These are phyloP conservation scores for Thermochaetoides thermophila DNA, from an alignment of 495 filamentous ascomycete genomes.

Conservation along the genomic window DNA sequence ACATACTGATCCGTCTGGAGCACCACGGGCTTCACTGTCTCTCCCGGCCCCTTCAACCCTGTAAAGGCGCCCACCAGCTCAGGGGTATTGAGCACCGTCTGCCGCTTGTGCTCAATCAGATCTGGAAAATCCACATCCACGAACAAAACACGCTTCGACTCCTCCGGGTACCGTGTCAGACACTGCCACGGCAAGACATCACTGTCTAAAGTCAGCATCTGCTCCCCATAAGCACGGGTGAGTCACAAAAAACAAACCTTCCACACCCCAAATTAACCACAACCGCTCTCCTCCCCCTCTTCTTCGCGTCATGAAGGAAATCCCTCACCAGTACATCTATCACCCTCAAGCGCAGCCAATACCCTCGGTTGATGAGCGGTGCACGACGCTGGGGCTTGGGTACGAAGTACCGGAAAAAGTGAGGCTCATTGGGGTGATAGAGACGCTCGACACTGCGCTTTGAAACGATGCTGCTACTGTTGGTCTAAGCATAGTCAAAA, in stretches of 20 bases:
- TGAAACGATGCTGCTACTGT: constrained; percentile 78
- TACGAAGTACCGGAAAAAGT: constrained; percentile 80
- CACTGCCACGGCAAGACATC: constrained; percentile 86
- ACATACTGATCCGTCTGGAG: constrained; percentile 57
- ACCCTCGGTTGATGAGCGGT: constrained; percentile 77
- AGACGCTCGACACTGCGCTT: constrained; percentile 79
- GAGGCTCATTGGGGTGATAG: constrained; percentile 56
- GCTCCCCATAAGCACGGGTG: background rate
- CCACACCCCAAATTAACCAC: constrained; percentile 83
- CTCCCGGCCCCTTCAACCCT: constrained; percentile 2
- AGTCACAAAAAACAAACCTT: constrained; percentile 43
- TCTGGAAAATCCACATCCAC: constrained; percentile 81
- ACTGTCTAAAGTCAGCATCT: constrained; percentile 37
- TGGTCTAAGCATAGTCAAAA: no score
- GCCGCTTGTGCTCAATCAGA: constrained; percentile 60
- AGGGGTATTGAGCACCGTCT: constrained; percentile 43
- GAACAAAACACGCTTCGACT: constrained; percentile 45
- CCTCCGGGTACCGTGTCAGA: constrained; percentile 42
- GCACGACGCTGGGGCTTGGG: constrained; percentile 65
- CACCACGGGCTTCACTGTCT: constrained; percentile 18
- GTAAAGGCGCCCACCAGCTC: constrained; percentile 33
- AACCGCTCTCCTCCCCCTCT: constrained; percentile 24
- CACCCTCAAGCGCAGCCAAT: constrained; percentile 72
- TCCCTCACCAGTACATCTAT: constrained; percentile 55
- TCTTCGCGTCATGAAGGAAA: constrained; percentile 36